Percentiles rank a stretch among this genome's conserved stretches.
phyloP scores from a whole-genome alignment of 176 grass and related monocot species.

The Poa pratensis region DNA sequence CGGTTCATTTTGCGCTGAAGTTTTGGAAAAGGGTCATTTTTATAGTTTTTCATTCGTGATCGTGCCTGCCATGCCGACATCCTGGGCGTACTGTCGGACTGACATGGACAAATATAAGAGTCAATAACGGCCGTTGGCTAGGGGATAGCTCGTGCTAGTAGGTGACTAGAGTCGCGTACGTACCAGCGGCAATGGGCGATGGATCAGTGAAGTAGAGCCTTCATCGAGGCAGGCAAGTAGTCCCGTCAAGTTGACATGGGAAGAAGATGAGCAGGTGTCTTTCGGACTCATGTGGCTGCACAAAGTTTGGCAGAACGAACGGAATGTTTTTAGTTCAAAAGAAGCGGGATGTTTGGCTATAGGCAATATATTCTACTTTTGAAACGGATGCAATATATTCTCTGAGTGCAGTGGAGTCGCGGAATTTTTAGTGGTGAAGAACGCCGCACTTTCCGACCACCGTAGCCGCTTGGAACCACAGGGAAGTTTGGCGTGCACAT shows the following conservation, averaged over 20 bases:
- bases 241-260: background rate
- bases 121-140: background rate
- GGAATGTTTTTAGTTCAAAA: background rate
- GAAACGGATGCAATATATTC: constrained; percentile 22
- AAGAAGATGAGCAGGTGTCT: background rate
- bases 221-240: background rate
- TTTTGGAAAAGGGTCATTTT: too few species aligned
- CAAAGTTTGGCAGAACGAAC: constrained; percentile 2
- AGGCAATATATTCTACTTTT: background rate
- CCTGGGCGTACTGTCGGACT: background rate
- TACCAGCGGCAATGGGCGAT: too few species aligned
- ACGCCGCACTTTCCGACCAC: constrained; percentile 3
- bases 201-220: too few species aligned
- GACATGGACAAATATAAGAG: background rate
- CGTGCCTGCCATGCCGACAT: too few species aligned
- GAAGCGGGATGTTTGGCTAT: constrained; percentile 30
- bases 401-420: background rate
- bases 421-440: background rate
- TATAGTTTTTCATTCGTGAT: too few species aligned
- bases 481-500: background rate
- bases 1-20: too few species aligned
- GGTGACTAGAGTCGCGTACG: too few species aligned
- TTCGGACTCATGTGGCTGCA: background rate
- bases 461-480: background rate
- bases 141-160: background rate